Conservation (phyloP, 345 rosid species). For the Gossypium bickii region DNA sequence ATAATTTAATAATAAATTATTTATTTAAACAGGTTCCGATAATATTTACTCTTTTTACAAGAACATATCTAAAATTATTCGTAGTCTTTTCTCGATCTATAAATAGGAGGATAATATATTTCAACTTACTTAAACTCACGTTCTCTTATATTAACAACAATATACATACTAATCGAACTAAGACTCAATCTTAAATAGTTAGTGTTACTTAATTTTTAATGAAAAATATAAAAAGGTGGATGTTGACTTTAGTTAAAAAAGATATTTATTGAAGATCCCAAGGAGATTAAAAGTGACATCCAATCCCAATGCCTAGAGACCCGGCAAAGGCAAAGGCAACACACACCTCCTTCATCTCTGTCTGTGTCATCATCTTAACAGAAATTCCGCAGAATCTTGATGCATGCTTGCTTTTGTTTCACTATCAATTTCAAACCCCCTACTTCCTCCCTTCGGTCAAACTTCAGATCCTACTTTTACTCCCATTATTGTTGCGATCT, state of each 20-base stretch:
- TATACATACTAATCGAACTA: rapidly evolving
- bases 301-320: constrained; percentile 24
- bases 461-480: constrained; percentile 15
- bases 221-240: no score
- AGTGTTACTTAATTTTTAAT: no score
- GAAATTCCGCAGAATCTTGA: constrained; percentile 20
- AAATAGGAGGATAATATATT: rapidly evolving
- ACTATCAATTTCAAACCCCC: background rate
- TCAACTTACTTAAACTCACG: rapidly evolving
- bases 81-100: no score
- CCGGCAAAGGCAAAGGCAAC: constrained; percentile 11
- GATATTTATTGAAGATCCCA: background rate
- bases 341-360: no score
- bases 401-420: background rate
- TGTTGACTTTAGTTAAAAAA: background rate
- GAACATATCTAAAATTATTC: rapidly evolving
- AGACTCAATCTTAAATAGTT: no score
- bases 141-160: rapidly evolving
- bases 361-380: background rate
- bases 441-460: background rate
- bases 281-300: background rate
- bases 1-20: no score
- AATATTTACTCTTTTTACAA: no score
- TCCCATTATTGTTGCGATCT: no score
- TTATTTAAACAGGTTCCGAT: no score